Base-by-base conservation (phyloP, 177 flowering plant species). In the Vitis hybrid region DNA sequence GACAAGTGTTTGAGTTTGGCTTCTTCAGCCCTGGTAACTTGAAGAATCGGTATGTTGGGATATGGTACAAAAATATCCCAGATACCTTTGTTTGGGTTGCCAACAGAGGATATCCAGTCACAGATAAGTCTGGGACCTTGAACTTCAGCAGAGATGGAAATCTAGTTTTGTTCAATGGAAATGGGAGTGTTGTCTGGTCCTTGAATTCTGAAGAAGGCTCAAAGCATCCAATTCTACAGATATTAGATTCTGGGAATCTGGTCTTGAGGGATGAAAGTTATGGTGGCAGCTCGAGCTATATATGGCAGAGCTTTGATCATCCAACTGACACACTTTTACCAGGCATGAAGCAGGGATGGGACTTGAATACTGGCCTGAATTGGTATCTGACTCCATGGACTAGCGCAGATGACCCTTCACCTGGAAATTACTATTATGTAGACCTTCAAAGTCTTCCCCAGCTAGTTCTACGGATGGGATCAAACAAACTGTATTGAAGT, bases 51-150 rank as follows among this genome's bases (percentile, higher is more conserved):
- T 81, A 79, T 62, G 19, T 81, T 1, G 84, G 84, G 19, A 75
- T 82, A 20, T 82, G 87, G 85, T 84, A 69, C 80, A 69, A 70
- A 47, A 76, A 68, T n/a, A 22, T 77, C n/a, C 11, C 75, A 4
- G 19, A 14, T 7, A 76, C 78, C 6, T 64, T 77, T 1, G 77
- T 82, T 1, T 84, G 85, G 85, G 83, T 84, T 28, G 87, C 87
- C 60, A 84, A 84, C 76, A 67, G 79, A 53, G 68, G 75, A 54
- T 58, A 19, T 20, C 83, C 85, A 2, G 62, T 84, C 8, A 31
- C 55, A 1, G 75, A 75, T 24, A 59, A 75, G 1, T 62, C 81
- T 20, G 81, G 77, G 0, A 65, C 24, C 2, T 58, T 71, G 5
- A 24, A n/a, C 1, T 38, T 73, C 15, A 2, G 5, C 0, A 31